Base-by-base conservation (phyloP, 164 flowering plant genomes). In the Vitis amurensis region DNA sequence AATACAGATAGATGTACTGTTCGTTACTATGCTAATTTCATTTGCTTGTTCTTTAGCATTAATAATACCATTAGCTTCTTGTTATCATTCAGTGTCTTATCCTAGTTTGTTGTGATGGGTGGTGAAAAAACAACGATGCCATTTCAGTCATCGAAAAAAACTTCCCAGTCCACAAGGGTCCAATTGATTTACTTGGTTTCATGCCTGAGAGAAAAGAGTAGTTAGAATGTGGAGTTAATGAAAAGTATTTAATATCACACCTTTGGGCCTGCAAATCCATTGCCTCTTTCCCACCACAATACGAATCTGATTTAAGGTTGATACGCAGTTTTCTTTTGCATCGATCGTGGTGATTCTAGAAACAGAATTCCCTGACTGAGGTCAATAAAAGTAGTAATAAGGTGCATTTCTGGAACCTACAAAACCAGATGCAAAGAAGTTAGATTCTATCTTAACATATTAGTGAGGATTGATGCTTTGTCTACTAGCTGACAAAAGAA, bases 321-420 rank as follows among this genome's bases (percentile, higher is more conserved):
- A 95, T 86, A 73, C 81, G 81, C 77, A 91, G 83, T 61, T 84
- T 84, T 56, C n/a, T 78, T 69, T 81, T 82, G 80, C 97, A n/a
- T n/a, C n/a, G n/a, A 95, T 37, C 73, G 79, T 27, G 96, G 92
- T 47, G 98, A 91, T 63, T 93, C 88, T 13, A 84, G 88, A 73
- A 66, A 52, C 79, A 95, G 63, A 71, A 76, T 44, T 59, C 88
- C 89, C 29, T 62, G 53, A 61, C 66, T 61, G 58, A 88, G 88
- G 82, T 95, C 90, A 70, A 95, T 82, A 59, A 50, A 82, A 63
- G 97, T 83, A 64, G 75, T 77, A 60, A 95, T 84, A 59, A 79
- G 84, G 79, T 85, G 78, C 98, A 95, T 85, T 70, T 89, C 91
- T 53, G 97, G 99, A 77, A 88, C 99, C 99, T 95, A 76, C 61